Evolutionary conservation across 164 flowering plant genomes (phyloP).

Genomic region (Umbilicus rupestris): DNA sequence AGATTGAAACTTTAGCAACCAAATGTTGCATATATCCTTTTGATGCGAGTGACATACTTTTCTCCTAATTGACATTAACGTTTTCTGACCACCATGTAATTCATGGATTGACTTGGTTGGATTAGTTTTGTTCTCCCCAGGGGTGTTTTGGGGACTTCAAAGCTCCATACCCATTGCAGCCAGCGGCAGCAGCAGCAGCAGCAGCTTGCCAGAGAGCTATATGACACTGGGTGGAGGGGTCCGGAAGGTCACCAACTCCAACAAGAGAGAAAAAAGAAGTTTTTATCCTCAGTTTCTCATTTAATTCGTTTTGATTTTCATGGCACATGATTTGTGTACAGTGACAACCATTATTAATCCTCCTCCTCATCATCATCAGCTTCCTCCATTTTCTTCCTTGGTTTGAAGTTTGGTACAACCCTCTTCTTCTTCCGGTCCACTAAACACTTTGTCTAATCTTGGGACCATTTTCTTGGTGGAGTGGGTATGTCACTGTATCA

Average conservation of each 20-base stretch:
- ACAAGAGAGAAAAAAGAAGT: conserved; percentile 22
- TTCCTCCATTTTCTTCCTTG: not conserved
- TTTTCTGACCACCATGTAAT: not conserved
- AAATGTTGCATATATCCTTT: not conserved
- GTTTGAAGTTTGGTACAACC: not conserved
- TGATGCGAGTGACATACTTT: not conserved
- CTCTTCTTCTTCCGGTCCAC: not conserved
- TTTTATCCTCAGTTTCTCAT: conserved; percentile 1
- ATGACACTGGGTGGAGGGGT: conserved; percentile 18
- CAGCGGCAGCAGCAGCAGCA: not conserved
- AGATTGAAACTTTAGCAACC: not conserved
- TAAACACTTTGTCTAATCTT: not conserved
- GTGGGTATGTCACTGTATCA: conserved; percentile 20
- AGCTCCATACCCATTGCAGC: not conserved
- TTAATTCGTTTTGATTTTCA: not conserved
- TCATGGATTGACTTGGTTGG: conserved; percentile 7
- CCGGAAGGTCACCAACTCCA: conserved; percentile 57
- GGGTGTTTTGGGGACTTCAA: not conserved
- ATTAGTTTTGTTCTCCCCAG: not conserved
- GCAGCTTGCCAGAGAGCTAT: conserved; percentile 3
- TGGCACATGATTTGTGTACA: not conserved
- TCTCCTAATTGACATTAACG: conserved; percentile 2
- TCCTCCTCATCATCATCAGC: not conserved
- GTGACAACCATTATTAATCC: not conserved
- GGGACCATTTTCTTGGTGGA: not conserved